phyloP scores from a whole-genome alignment of 192 early-diverging fungal genomes.

The Entomortierella beljakovae region DNA sequence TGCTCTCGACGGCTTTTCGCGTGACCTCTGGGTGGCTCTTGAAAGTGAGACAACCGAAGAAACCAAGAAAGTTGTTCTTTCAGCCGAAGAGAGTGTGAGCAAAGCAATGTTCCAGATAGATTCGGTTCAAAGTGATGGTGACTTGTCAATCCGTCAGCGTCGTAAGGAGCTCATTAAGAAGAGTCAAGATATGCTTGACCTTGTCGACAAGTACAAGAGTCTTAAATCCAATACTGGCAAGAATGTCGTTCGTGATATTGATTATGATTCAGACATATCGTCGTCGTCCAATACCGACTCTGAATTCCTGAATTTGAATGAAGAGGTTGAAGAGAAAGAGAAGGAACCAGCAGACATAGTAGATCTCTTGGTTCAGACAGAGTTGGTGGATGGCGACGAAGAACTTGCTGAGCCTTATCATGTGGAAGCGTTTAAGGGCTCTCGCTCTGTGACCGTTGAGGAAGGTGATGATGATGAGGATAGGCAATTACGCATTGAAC shows the following conservation, averaged over 20 bases:
- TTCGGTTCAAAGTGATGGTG: constrained; percentile 29
- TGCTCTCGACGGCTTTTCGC: constrained; percentile 17
- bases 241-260: constrained; percentile 13
- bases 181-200: constrained; percentile 26
- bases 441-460: constrained; percentile 13
- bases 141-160: constrained; percentile 22
- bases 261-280: background rate
- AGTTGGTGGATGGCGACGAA: constrained; percentile 8
- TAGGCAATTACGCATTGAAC: too few relatives aligned
- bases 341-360: constrained; percentile 1
- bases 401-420: constrained; percentile 9
- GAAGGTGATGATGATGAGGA: background rate
- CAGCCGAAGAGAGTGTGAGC: constrained; percentile 31
- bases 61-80: constrained; percentile 29
- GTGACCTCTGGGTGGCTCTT: constrained; percentile 3
- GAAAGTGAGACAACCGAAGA: background rate
- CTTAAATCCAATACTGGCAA: constrained; percentile 26
- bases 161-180: constrained; percentile 49
- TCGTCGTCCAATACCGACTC: background rate
- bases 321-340: background rate
- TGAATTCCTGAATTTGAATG: background rate
- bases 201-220: constrained; percentile 35
- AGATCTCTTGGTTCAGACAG: background rate
- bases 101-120: constrained; percentile 43
- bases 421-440: background rate